phyloP scores from a whole-genome alignment of 805 yeast genomes.

The Candida ovalis region DNA sequence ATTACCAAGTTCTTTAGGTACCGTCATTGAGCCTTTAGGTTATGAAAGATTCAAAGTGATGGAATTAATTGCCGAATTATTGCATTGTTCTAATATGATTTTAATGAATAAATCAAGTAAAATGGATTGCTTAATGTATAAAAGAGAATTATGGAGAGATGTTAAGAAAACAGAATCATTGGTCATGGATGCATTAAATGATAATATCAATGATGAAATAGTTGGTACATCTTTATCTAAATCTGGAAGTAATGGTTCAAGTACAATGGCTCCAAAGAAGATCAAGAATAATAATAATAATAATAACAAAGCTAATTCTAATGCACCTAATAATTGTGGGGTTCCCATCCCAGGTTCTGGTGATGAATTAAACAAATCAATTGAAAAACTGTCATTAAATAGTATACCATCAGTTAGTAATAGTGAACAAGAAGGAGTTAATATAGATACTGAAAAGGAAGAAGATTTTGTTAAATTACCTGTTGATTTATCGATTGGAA shows the following conservation, averaged over 20 bases:
- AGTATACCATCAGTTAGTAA: slow-evolving; percentile 1
- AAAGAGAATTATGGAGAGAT: slow-evolving; percentile 68
- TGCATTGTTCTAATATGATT: slow-evolving; percentile 96
- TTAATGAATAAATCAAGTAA: slow-evolving; percentile 68
- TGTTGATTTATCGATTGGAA: slow-evolving; percentile 56
- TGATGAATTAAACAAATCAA: slow-evolving; percentile 16
- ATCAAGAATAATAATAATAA: neutral
- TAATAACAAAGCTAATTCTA: neutral
- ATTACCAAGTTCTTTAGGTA: slow-evolving; percentile 58
- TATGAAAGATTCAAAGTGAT: slow-evolving; percentile 86
- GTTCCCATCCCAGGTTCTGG: neutral
- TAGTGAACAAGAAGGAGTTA: slow-evolving; percentile 25
- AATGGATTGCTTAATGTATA: slow-evolving; percentile 60
- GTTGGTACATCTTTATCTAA: neutral
- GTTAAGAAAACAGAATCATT: slow-evolving; percentile 41
- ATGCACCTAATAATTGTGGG: slow-evolving; percentile 3
- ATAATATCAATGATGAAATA: slow-evolving; percentile 26
- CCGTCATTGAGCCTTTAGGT: slow-evolving; percentile 66
- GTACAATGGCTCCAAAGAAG: neutral
- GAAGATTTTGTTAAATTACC: slow-evolving; percentile 25
- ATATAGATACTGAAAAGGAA: slow-evolving; percentile 3
- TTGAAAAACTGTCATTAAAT: slow-evolving; percentile 26
- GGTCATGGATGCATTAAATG: slow-evolving; percentile 33
- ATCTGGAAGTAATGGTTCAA: neutral
- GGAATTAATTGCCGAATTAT: slow-evolving; percentile 86